Conservation (phyloP, 768 basidiomycete species). For the Paxillus involutus region DNA sequence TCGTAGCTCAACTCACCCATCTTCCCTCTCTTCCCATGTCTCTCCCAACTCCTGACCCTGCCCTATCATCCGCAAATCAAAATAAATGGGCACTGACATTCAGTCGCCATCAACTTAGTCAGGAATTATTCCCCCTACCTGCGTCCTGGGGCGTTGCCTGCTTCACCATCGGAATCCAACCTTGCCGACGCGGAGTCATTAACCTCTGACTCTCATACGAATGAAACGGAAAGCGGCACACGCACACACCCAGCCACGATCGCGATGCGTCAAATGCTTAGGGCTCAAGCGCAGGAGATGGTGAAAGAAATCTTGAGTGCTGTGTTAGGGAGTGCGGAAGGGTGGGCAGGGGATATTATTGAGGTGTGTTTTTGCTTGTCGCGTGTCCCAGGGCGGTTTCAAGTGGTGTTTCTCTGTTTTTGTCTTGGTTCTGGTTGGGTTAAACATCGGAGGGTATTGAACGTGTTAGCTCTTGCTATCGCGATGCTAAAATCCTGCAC, state of each 20-base stretch:
- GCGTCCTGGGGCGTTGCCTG: constrained; percentile 29
- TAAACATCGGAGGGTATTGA: constrained; percentile 57
- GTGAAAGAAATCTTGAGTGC: constrained; percentile 50
- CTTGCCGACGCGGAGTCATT: constrained; percentile 2
- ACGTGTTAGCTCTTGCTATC: constrained; percentile 28
- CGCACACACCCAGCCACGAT: constrained; percentile 67
- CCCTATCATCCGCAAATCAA: constrained; percentile 21
- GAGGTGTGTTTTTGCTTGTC: constrained; percentile 21
- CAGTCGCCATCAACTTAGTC: constrained; percentile 89
- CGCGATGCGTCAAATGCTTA: constrained; percentile 64
- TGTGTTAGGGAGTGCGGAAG: constrained; percentile 32
- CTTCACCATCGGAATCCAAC: constrained; percentile 6
- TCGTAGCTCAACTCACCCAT: constrained; percentile 22
- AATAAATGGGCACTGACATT: constrained; percentile 59
- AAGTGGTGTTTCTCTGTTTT: neutral
- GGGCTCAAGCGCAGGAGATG: constrained; percentile 72
- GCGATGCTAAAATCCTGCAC: too few species aligned
- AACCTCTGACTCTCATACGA: constrained; percentile 45
- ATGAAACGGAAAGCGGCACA: constrained; percentile 19
- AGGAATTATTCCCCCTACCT: constrained; percentile 90
- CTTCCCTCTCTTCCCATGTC: constrained; percentile 24
- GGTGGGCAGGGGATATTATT: constrained; percentile 63
- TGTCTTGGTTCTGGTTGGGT: constrained; percentile 40
- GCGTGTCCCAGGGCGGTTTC: constrained; percentile 4
- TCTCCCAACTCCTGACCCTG: constrained; percentile 33